Base-by-base conservation (phyloP, 768 basidiomycete species). In the Pleurotus tuoliensis region DNA sequence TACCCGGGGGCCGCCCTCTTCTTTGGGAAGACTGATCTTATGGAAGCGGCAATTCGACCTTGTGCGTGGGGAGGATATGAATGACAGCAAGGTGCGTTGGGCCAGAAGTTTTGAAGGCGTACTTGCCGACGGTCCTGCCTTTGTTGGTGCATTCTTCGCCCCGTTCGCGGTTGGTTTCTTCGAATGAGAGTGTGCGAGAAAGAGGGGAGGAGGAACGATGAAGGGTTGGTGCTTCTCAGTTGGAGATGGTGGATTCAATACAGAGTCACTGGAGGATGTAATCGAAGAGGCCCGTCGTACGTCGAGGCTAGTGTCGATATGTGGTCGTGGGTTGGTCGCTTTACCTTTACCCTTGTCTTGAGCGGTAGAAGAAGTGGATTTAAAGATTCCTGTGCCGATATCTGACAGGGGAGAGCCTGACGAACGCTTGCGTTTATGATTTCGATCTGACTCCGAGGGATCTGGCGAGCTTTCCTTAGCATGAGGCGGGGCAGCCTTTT, bases 1-100 rank as follows among this genome's bases (percentile, higher is more conserved):
- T n/a, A 84, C 69, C 5, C 82, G 79, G 30, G 74, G 75, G 3
- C 79, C 77, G 27, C 74, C 72, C 53, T 83, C 82, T 55, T 79
- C 78, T 39, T 70, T 72, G 1, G 84, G 85, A 18, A 89, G 65
- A 59, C 83, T 84, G 63, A 89, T 84, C 58, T 79, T 82, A 63
- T 84, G 86, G 66, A 83, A 89, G 40, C 83, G 82, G 61, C 87
- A 89, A 53, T 87, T 78, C 3, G 87, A 87, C 4, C 87, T 80
- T 13, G 86, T 87, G 5, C 82, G 78, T 0, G 82, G 84, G 2
- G 83, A 77, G 54, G 69, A 75, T 11, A 68, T 41, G 24, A 20
- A 40, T 13, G 24, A 40, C 20, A 39, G 25, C 16, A 53, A 25
- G n/a, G 37, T 39, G 9, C 51, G 34, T 11, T 53, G 51, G 22